Conservation (phyloP, 2,329 filamentous ascomycete genomes). For the Ophiostoma fasciatum region DNA sequence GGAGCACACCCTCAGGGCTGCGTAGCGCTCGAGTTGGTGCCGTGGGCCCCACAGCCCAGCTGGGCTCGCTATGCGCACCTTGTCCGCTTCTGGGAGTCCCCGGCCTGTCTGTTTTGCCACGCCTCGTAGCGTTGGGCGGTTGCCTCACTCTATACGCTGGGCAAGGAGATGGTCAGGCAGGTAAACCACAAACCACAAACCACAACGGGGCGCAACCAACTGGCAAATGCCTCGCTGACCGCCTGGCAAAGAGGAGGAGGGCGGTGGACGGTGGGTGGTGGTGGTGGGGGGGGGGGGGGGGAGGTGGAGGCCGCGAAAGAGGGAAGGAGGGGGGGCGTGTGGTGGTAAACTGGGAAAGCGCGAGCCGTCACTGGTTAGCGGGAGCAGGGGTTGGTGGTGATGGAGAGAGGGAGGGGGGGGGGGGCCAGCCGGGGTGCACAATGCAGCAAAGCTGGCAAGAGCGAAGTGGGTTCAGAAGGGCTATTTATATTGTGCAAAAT, state of each 20-base stretch:
- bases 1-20: background rate
- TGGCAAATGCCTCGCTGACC: constrained; percentile 3
- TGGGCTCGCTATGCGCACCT: background rate
- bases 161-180: background rate
- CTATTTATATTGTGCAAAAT: too few relatives aligned
- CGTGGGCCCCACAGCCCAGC: background rate
- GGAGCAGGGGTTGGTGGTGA: background rate
- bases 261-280: too few relatives aligned
- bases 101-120: too few relatives aligned
- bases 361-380: constrained; percentile 5
- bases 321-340: constrained; percentile 7
- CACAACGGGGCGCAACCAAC: too few relatives aligned
- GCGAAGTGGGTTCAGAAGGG: too few relatives aligned
- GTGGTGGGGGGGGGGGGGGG: constrained; percentile 6
- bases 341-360: constrained; percentile 4
- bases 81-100: background rate
- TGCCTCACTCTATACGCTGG: too few relatives aligned
- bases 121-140: too few relatives aligned
- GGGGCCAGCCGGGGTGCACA: background rate
- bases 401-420: background rate
- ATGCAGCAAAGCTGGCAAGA: too few relatives aligned
- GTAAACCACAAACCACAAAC: too few relatives aligned
- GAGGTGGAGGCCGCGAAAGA: background rate
- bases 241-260: too few relatives aligned
- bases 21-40: background rate